phyloP scores from a whole-genome alignment of 345 rosid genomes.

The Linum lewisii region DNA sequence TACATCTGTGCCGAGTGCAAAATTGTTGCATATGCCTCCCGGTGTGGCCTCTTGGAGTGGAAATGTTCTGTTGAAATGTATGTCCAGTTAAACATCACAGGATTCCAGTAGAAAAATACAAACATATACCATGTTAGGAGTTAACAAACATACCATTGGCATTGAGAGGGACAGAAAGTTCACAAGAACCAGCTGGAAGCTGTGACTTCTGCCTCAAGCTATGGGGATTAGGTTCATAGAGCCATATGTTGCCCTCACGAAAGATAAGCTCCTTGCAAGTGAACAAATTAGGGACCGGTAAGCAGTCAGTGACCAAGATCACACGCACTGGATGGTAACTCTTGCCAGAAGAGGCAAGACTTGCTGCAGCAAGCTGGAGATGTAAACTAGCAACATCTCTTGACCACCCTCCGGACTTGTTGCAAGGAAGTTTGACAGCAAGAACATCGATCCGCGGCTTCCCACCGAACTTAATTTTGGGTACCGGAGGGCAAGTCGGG shows the following conservation, averaged over 20 bases:
- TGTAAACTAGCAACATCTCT: slow-evolving; percentile 83
- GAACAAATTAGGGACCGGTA: slow-evolving; percentile 71
- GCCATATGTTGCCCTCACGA: slow-evolving; percentile 57
- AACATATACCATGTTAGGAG: not conserved
- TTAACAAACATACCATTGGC: slow-evolving; percentile 54
- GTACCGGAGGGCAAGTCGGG: slow-evolving; percentile 69
- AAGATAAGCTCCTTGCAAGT: slow-evolving; percentile 62
- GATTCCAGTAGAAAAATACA: not conserved
- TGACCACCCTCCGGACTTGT: slow-evolving; percentile 54
- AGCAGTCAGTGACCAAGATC: slow-evolving; percentile 60
- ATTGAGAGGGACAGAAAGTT: slow-evolving; percentile 69
- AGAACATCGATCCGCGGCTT: slow-evolving; percentile 70
- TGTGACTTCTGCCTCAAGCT: slow-evolving; percentile 49
- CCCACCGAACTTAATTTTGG: slow-evolving; percentile 53
- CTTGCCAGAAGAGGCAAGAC: slow-evolving; percentile 68
- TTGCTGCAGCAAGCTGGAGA: slow-evolving; percentile 74
- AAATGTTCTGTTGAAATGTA: slow-evolving; percentile 41
- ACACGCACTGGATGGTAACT: slow-evolving; percentile 61
- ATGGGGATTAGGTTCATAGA: slow-evolving; percentile 57
- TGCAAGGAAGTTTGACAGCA: slow-evolving; percentile 73
- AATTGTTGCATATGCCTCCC: slow-evolving; percentile 81
- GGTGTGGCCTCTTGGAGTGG: slow-evolving; percentile 45
- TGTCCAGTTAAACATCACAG: not conserved
- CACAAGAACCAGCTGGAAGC: slow-evolving; percentile 86
- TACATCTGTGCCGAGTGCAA: slow-evolving; percentile 76